These are phyloP conservation scores for Populus hybrid DNA, from an alignment of 441 rosid species.

Conservation along the genomic window DNA sequence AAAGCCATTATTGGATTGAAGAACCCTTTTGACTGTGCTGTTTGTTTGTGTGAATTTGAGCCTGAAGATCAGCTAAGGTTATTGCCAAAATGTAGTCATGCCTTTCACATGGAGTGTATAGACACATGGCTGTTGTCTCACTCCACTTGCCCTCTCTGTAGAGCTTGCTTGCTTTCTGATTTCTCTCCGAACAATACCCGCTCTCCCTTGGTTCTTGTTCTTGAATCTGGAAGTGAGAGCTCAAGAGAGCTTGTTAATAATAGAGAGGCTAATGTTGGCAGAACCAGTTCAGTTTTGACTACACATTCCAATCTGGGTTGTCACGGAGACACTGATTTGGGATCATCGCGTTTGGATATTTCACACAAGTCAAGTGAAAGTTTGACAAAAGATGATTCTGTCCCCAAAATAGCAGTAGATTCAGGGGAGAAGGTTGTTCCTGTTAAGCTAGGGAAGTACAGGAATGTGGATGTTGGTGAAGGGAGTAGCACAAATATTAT, in stretches of 20 bases:
- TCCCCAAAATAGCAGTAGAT: constrained; percentile 18
- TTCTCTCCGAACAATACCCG: constrained; percentile 45
- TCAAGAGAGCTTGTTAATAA: constrained; percentile 60
- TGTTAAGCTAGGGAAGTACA: constrained; percentile 83
- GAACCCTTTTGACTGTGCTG: constrained; percentile 89
- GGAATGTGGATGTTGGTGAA: constrained; percentile 59
- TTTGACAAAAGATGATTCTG: constrained; percentile 31
- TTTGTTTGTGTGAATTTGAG: constrained; percentile 91
- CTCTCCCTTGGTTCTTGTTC: constrained; percentile 71
- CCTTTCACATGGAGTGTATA: constrained; percentile 93
- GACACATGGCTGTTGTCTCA: constrained; percentile 98
- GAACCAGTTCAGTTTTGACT: constrained; percentile 33
- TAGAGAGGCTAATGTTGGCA: constrained; percentile 35
- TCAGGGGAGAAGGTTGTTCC: constrained; percentile 57
- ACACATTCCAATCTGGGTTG: constrained; percentile 41
- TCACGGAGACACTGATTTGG: constrained; percentile 39
- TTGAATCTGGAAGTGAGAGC: constrained; percentile 85
- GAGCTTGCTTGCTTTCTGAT: constrained; percentile 66
- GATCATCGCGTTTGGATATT: constrained; percentile 37
- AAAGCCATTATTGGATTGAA: constrained; percentile 74
- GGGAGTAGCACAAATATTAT: constrained; percentile 35
- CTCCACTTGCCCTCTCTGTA: constrained; percentile 93
- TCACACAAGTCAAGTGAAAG: constrained; percentile 33
- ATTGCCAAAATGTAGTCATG: constrained; percentile 94
- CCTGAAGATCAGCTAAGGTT: constrained; percentile 82